Base-by-base conservation (phyloP, 108 stramenopile genomes). In the Cyclotella kingstonii region DNA sequence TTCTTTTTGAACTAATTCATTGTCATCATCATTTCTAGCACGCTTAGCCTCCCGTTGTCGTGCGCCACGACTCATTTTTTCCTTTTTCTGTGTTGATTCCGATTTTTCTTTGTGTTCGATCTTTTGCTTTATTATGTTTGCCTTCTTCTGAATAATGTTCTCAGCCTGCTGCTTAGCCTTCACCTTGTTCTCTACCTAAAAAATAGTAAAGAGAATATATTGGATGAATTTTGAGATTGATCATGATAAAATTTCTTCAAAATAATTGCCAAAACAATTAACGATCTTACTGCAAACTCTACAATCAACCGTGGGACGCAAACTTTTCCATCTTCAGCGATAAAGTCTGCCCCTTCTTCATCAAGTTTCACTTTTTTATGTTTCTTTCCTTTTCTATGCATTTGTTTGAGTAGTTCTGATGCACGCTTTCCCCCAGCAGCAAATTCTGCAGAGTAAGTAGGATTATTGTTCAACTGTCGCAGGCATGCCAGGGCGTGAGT, bases 391-490 rank as follows among this genome's bases (percentile, higher is more conserved):
- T 74, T 83, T 50, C 36, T 45, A 44, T 46, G 55, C 36, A 54
- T 39, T 47, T 70, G 56, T 66, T 45, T 70, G 40, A 47, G 42
- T 42, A 70, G 52, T 43, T 78, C 73, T 23, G 65, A 28, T 28
- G 87, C 87, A 14, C 61, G 61, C 61, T 84, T 89, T 10, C 87
- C 91, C 26, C 84, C 86, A 5, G 83, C 68, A 17, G 70, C 84
- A 60, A 77, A 89, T 38, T 89, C 82, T 36, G 56, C 60, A 26
- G 86, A 79, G 63, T 90, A 98, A 1, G 64, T 57, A 0, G 96
- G 84, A 73, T 99, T 98, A 80, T 99, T 97, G 78, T 99, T 99
- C 55, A 98, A 63, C 48, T 90, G 84, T 9, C 99, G 86, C 40
- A 99, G 76, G 39, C 92, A 94, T 2, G 97, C 97, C 51, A 99